These are phyloP conservation scores for Calonectria pteridis DNA, from an alignment of 2,329 filamentous ascomycete genomes.

Conservation along the genomic window DNA sequence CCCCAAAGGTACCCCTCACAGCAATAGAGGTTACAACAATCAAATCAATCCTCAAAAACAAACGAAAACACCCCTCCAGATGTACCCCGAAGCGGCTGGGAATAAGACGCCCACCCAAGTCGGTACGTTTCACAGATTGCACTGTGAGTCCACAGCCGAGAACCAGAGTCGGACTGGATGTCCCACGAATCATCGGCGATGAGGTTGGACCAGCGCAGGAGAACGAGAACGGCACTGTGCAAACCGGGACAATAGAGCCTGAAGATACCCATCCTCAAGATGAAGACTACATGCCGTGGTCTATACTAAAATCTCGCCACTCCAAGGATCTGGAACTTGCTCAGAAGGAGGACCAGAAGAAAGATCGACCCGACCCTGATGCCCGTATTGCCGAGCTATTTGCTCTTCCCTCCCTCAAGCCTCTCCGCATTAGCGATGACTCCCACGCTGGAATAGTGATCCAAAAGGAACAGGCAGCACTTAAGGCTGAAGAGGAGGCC, in stretches of 20 bases:
- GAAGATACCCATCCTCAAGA: not conserved
- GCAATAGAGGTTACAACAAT: slow-evolving; percentile 35
- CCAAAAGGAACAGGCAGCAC: slow-evolving; percentile 40
- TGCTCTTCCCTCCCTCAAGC: slow-evolving; percentile 41
- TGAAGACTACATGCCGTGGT: not conserved
- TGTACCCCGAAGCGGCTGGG: slow-evolving; percentile 43
- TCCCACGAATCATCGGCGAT: slow-evolving; percentile 31
- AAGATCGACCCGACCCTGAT: slow-evolving; percentile 28
- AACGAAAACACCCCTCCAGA: slow-evolving; percentile 33
- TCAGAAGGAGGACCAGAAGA: slow-evolving; percentile 17
- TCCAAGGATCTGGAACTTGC: not conserved
- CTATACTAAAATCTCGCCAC: not conserved
- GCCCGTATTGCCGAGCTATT: slow-evolving; percentile 44
- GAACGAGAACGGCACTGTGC: not conserved
- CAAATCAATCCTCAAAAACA: slow-evolving; percentile 47
- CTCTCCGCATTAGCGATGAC: slow-evolving; percentile 46
- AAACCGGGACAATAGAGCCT: not conserved
- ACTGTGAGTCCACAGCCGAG: slow-evolving; percentile 44
- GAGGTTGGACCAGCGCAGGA: not conserved
- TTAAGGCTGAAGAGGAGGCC: slow-evolving; percentile 44
- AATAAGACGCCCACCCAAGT: slow-evolving; percentile 41
- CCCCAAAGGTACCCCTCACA: slow-evolving; percentile 35
- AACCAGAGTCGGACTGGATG: slow-evolving; percentile 43
- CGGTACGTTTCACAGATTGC: slow-evolving; percentile 47
- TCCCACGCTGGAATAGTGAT: slow-evolving; percentile 41